Evolutionary conservation across 352 stramenopile genomes (phyloP), one percentile per base, ranked within the genome.

Genomic region (Pythium aphanidermatum): DNA sequence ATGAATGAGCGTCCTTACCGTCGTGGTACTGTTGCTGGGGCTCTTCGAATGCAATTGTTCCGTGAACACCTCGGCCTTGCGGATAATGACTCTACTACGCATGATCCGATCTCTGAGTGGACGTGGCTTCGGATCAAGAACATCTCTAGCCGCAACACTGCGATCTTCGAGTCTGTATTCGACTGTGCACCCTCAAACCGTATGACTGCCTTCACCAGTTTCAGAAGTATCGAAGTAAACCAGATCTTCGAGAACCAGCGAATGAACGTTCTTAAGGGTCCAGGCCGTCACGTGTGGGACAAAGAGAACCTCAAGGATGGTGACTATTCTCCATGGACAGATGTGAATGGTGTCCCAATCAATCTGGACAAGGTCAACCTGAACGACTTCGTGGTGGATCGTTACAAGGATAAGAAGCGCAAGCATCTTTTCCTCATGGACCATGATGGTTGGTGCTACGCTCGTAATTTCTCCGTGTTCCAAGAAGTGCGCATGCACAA

Each of bases 221-320:
- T 94, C 52, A 71, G 83, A 34, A 83, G 73, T 46, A 80, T 86
- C 17, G 70, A 88, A 33, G 75, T 87, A 24, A 88, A 76, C 30
- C 79, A 92, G 48, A 84, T 94, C 29, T 94, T 86, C 28, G 82
- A 94, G 55, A 92, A 94, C 55, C 80, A 94, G 58, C 79, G 82
- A 24, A 55, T 94, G 46, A 92, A 92, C 59, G 71, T 89, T 45
- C 64, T 91, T 2, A 86, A 85, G 41, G 74, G 74, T 1, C 63
- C 36, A 8, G 54, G 69, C 13, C 68, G 69, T 7, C 78, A 90
- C 37, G 60, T 83, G 21, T 94, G 82, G 82, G 71, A 86, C 36
- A 71, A 69, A 21, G 54, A 65, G 24, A 83, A 94, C 49, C 51
- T 94, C 26, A 89, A 86, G 42, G 75, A 91, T 0, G 82, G 74